Evolutionary conservation across 1,284 basidiomycete species (phyloP), one percentile per base, ranked within the genome.

Genomic region (Cerioporus squamosus): DNA sequence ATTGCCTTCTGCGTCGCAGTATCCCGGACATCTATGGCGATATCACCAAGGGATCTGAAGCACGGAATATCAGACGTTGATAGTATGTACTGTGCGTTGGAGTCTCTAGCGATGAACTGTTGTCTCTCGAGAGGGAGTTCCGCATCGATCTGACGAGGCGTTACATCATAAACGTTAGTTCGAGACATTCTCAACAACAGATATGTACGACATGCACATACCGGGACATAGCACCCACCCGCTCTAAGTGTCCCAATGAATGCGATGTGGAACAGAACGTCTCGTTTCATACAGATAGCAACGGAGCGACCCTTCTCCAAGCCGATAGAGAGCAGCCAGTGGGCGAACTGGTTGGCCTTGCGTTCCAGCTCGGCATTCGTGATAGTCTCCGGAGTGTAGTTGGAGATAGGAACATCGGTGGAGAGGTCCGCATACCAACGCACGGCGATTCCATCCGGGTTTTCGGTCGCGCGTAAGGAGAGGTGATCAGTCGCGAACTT

Each of bases 191-290:
- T n/a, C 33, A 44, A 12, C 18, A 33, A n/a, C 26, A 29, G 26
- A 29, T 29, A 5, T 9, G 26, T 18, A 26, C 18, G 29, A 17
- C 8, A 12, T 36, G n/a, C 3, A 51, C 60, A 44, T 48, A 83
- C 82, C 24, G 82, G 80, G 49, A 83, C 82, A 66, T 84, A 84
- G 52, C 82, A 83, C 39, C 77, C 81, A 39, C 83, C 82, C 36
- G 81, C 78, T 47, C 78, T 80, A 57, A 82, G 73, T 36, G 83
- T 75, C 9, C 79, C 82, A 45, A 81, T 73, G 59, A 81, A 72
- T 9, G 76, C 74, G 22, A 78, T 66, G 47, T 83, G 78, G 60
- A 81, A 84, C 51, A 72, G 60, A 22, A 77, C 62, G 47, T 81
- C 73, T 18, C 82, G 76, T 50, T 75, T 66, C 71, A 81, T 76